These are phyloP conservation scores for Catenaria anguillulae DNA, from an alignment of 371 early-diverging fungal genomes.

Conservation along the genomic window DNA sequence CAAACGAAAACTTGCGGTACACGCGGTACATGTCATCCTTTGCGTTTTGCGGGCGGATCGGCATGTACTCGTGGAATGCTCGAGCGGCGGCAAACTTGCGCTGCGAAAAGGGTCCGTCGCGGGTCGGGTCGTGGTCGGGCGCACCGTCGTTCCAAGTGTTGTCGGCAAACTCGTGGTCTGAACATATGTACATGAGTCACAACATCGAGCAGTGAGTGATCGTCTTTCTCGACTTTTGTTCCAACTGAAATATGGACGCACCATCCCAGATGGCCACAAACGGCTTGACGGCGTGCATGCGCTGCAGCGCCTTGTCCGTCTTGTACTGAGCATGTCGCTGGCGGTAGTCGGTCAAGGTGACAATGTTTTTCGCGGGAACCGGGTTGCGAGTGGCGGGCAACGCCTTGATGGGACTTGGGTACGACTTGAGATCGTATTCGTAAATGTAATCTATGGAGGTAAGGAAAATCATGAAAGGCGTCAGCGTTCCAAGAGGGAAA, in stretches of 20 bases:
- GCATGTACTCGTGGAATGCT: background rate
- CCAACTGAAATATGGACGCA: too few relatives aligned
- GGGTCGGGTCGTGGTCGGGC: too few relatives aligned
- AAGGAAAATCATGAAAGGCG: too few relatives aligned
- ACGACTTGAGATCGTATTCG: background rate
- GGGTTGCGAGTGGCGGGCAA: background rate
- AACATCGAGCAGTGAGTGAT: too few relatives aligned
- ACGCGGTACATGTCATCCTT: conserved; percentile 5
- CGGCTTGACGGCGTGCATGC: background rate
- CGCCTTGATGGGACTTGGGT: background rate
- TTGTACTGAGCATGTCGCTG: conserved; percentile 4
- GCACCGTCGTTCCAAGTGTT: too few relatives aligned
- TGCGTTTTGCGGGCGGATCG: background rate
- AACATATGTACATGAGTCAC: too few relatives aligned
- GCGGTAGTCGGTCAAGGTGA: conserved; percentile 3
- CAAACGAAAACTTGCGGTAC: conserved; percentile 20
- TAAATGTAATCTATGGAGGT: background rate
- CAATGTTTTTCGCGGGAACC: background rate
- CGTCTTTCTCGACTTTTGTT: too few relatives aligned
- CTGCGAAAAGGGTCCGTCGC: too few relatives aligned
- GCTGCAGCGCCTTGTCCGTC: background rate
- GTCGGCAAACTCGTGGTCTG: too few relatives aligned
- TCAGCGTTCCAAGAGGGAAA: too few relatives aligned
- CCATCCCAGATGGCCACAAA: background rate
- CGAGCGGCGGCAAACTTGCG: background rate